Evolutionary conservation across 1,139 yeast species (phyloP), one percentile per base, ranked within the genome.

Genomic region (Scheffersomyces titani): DNA sequence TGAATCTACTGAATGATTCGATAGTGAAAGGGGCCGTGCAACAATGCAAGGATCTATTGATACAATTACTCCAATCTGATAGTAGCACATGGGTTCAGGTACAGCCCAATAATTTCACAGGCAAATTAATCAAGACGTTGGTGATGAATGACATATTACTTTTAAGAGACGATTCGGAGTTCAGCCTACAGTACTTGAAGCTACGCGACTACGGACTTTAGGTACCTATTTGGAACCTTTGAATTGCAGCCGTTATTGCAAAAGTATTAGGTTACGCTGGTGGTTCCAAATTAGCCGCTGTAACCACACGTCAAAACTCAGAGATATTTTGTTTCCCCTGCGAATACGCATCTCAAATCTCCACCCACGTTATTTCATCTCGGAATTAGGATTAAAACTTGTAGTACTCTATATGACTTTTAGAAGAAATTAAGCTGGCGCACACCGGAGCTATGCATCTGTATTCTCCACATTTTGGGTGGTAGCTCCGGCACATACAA

Each of bases 81-180:
- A 57, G 54, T 18, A 61, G 62, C 20, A 56, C 62, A 4, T 68
- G 68, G 70, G 56, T 65, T 5, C 52, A 56, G 19, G 57, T 69
- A 1, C 54, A 52, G 0, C 65, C 66, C 16, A 59, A 55, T 5
- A 46, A 52, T 2, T 50, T 55, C 13, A 65, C 63, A 47, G 63
- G 59, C n/a, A 56, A 58, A 46, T 50, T 70, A 9, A 59, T 70
- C 9, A 64, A 62, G 47, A 57, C 56, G 18, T 52, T 70, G 55
- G 50, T 63, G 1, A 62, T 69, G 61, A 66, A 63, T 51, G 63
- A 64, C 49, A 54, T 70, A 3, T 49, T 68, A 2, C 46, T 59
- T 1, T 53, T 64, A 5, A 55, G 66, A 52, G 53, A 57, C 4
- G 67, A 63, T 40, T 61, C 68, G 3, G 54, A 52, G 21, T 19